Evolutionary conservation across 257 asterid species (phyloP), one percentile per base, ranked within the genome.

Genomic region (Solanum acaule): DNA sequence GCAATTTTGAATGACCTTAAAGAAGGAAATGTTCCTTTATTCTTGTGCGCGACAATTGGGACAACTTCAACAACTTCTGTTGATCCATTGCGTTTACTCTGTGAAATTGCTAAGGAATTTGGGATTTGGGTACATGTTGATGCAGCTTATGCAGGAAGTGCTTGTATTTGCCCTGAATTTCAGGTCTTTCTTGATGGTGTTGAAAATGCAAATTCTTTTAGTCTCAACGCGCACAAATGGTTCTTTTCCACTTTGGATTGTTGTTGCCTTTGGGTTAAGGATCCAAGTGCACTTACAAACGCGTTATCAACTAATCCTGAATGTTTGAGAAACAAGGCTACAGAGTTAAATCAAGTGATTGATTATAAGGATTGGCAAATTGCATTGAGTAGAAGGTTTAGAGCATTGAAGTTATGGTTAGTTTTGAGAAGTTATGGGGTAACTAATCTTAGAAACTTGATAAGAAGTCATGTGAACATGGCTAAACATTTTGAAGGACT

Each of bases 301-400:
- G 95, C 98, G 2, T 87, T 95, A 35, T 94, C 98, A 0, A 95
- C 98, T 0, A 91, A 93, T 71, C 98, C 97, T 0, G 98, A 94
- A 23, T 92, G 87, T 29, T 89, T 95, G 12, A 42, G 96, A 7
- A 95, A 95, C 93, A 92, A 91, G 22, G 97, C 97, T 8, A 92
- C 98, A 1, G 97, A 94, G 2, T 83, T 93, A 0, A 92, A 93
- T 38, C 93, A 92, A 68, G 98, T 95, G 1, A 95, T 95, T 8
- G 98, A 95, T 25, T 95, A 94, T 90, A 95, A 94, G 71, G 98
- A 95, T 87, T 95, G 98, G 98, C 98, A 94, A 82, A 94, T 94
- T 72, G 83, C 97, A 1, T 93, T 95, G 56, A 95, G 98, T 92
- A 90, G 97, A 0, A 93, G 98, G 8, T 95, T 95, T 88, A 72